Evolutionary conservation across 805 yeast species (phyloP), one percentile per base, ranked within the genome.

Genomic region (Candida chauliodis): DNA sequence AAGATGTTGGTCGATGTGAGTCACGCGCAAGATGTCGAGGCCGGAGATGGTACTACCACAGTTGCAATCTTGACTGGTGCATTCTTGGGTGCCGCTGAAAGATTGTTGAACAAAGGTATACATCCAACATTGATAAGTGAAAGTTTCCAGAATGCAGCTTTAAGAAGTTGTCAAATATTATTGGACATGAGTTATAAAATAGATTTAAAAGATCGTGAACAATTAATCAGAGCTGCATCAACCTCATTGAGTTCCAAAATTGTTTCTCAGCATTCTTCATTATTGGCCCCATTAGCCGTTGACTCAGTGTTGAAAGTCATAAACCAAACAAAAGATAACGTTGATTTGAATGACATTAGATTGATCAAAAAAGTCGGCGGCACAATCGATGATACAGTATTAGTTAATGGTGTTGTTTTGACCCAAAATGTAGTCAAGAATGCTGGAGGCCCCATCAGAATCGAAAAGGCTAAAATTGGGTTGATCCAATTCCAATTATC

Each of bases 21-120:
- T 43, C 96, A 90, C 29, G 98, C 99, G 1, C 99, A 93, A 66
- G 99, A 93, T 53, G 84, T 90, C 26, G 99, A 90, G 63, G 99
- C 98, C n/a, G 99, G 99, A 40, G 99, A 93, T 59, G 99, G 99
- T 47, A 93, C 99, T 23, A 93, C 99, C 0, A 83, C 96, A 2
- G 99, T 93, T 22, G 99, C 95, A 20, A 91, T 93, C 39, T 72
- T 93, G 45, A 87, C 97, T 5, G 99, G 99, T 25, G 91, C 97
- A 4, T 66, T 93, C 34, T 71, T 93, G 39, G 95, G 91, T 21
- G 99, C 99, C 13, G 95, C 98, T 39, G 99, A 93, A 52, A 82
- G 83, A 58, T 71, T 93, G 43, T 75, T 93, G 52, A 80, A 78
- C 49, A 87, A 85, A 60, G 98, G 93, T 13, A 88, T 93, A 51